These are phyloP conservation scores for Zygosaccharomyces pseudobailii DNA, from an alignment of 1,139 yeast species.

Conservation along the genomic window DNA sequence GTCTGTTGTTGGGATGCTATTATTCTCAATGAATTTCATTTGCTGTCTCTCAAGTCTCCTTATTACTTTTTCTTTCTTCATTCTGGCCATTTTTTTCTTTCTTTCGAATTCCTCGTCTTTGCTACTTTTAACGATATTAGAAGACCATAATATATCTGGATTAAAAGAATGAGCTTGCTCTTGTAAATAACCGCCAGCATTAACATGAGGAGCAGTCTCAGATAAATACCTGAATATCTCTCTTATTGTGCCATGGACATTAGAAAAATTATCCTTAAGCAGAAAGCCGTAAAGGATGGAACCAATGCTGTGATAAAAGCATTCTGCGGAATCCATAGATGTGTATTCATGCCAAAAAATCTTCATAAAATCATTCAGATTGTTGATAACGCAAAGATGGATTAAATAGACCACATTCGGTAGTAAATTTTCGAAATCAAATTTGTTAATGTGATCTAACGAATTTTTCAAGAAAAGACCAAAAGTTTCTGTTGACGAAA, in stretches of 20 bases:
- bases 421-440: slow-evolving; percentile 51
- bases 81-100: slow-evolving; percentile 65
- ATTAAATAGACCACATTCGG: slow-evolving; percentile 62
- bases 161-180: slow-evolving; percentile 36
- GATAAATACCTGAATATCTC: slow-evolving; percentile 45
- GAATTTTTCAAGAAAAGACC: slow-evolving; percentile 49
- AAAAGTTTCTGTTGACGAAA: slow-evolving; percentile 51
- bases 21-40: slow-evolving; percentile 56
- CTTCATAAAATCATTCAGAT: slow-evolving; percentile 25
- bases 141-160: slow-evolving; percentile 23
- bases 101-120: slow-evolving; percentile 46
- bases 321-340: slow-evolving; percentile 39
- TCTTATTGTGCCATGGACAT: slow-evolving; percentile 49
- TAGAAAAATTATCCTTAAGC: slow-evolving; percentile 38
- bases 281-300: slow-evolving; percentile 44
- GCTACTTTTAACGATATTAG: slow-evolving; percentile 14
- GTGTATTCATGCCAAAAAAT: slow-evolving; percentile 37
- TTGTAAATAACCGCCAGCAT: slow-evolving; percentile 28
- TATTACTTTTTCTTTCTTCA: slow-evolving; percentile 66
- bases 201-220: slow-evolving; percentile 30
- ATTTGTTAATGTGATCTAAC: slow-evolving; percentile 40
- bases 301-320: slow-evolving; percentile 41
- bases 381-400: slow-evolving; percentile 48
- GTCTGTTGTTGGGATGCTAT: slow-evolving; percentile 35
- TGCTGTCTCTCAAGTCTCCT: slow-evolving; percentile 80